Percentiles rank a stretch among this genome's conserved stretches.
phyloP scores from a whole-genome alignment of 148 eudicot species.

The Camellia sinensis region DNA sequence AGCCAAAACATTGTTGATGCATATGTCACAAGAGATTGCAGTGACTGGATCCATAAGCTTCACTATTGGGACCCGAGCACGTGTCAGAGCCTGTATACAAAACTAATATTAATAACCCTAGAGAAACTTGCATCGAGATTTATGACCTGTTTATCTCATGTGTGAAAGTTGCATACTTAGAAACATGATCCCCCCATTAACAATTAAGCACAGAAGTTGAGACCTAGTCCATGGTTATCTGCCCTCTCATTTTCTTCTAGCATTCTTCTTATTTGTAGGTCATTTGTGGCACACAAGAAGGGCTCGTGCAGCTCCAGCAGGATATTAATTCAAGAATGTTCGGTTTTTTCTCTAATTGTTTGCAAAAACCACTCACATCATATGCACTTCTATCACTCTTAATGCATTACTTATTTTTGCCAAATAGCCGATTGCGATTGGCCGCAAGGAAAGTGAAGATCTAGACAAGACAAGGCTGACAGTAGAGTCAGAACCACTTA shows the following conservation, averaged over 20 bases:
- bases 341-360: too few relatives aligned
- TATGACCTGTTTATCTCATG: background rate
- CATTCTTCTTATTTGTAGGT: constrained; percentile 6
- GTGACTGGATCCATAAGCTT: constrained; percentile 93
- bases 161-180: background rate
- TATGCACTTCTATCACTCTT: too few relatives aligned
- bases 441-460: too few relatives aligned
- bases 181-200: background rate
- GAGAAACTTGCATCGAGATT: constrained; percentile 8
- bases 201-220: background rate
- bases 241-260: background rate
- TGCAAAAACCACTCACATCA: too few relatives aligned
- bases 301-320: background rate
- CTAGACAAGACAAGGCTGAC: too few relatives aligned
- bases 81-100: constrained; percentile 68
- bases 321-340: too few relatives aligned
- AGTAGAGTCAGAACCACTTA: too few relatives aligned
- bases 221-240: too few relatives aligned
- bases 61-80: constrained; percentile 95
- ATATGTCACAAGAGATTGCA: constrained; percentile 86
- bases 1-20: constrained; percentile 88
- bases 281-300: constrained; percentile 7
- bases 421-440: too few relatives aligned
- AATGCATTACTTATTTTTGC: too few relatives aligned
- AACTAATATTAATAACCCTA: constrained; percentile 6